phyloP scores from a whole-genome alignment of 257 asterid genomes.

The Salvia rosmarinus region DNA sequence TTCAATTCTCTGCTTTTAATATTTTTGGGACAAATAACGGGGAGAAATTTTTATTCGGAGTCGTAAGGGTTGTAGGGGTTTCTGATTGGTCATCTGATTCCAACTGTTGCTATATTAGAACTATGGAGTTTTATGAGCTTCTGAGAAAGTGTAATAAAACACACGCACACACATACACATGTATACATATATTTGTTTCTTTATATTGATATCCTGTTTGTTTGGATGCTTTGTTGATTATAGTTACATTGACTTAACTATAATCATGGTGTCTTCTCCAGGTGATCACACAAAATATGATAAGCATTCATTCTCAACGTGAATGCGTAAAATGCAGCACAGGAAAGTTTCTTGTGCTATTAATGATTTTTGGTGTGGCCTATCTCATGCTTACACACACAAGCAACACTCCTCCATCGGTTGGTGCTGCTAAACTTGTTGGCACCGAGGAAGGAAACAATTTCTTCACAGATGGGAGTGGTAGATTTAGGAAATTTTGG shows the following conservation, averaged over 20 bases:
- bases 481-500: slow-evolving; percentile 65
- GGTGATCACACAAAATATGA: slow-evolving; percentile 66
- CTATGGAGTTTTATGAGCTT: slow-evolving; percentile 25
- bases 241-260: slow-evolving; percentile 20
- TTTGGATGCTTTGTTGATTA: slow-evolving; percentile 14
- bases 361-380: slow-evolving; percentile 72
- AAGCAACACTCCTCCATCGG: slow-evolving; percentile 43
- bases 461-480: slow-evolving; percentile 49
- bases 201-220: background rate
- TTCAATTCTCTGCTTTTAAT: background rate
- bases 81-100: slow-evolving; percentile 25
- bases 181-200: background rate
- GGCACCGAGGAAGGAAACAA: slow-evolving; percentile 54
- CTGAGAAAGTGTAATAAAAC: background rate
- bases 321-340: slow-evolving; percentile 70
- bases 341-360: slow-evolving; percentile 73
- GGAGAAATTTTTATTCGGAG: background rate
- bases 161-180: background rate
- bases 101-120: background rate
- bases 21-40: slow-evolving; percentile 6
- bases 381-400: slow-evolving; percentile 64
- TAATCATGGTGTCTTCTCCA: slow-evolving; percentile 42
- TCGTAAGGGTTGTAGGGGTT: slow-evolving; percentile 27
- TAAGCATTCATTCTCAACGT: slow-evolving; percentile 52
- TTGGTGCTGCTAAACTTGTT: slow-evolving; percentile 40